Conservation (phyloP, 441 rosid species). For the Gossypium aridum region DNA sequence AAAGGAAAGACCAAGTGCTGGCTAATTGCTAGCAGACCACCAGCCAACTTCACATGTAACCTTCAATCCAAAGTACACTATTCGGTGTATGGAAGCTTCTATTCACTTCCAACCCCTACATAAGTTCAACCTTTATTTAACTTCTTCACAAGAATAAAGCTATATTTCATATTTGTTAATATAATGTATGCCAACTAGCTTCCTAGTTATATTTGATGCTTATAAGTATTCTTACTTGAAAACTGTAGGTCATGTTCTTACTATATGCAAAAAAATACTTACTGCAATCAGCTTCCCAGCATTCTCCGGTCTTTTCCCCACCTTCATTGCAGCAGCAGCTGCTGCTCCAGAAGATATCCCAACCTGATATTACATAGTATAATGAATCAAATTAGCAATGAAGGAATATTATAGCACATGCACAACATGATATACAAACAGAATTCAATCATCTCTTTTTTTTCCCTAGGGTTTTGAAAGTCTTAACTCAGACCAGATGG, state of each 20-base stretch:
- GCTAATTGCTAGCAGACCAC: background rate
- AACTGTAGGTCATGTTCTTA: slow-evolving; percentile 2
- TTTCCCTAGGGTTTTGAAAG: background rate
- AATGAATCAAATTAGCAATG: slow-evolving; percentile 1
- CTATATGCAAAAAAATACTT: slow-evolving; percentile 23
- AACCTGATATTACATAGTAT: slow-evolving; percentile 38
- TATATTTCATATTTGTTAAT: background rate
- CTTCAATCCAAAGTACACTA: background rate
- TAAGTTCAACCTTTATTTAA: background rate
- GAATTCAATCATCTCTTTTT: background rate
- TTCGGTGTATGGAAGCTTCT: background rate
- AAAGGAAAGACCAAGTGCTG: background rate
- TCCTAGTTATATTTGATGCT: background rate
- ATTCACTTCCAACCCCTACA: background rate
- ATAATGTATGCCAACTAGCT: background rate
- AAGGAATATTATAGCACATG: background rate
- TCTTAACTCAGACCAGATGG: background rate
- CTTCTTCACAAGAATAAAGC: background rate
- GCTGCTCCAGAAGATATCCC: slow-evolving; percentile 98
- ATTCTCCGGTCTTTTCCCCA: slow-evolving; percentile 83
- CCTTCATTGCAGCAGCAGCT: slow-evolving; percentile 77
- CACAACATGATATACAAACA: background rate
- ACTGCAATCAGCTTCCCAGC: slow-evolving; percentile 83
- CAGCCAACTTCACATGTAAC: background rate
- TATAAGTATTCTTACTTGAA: background rate